Base-by-base conservation (phyloP, 208 protist species). In the Crithidia brevicula region DNA sequence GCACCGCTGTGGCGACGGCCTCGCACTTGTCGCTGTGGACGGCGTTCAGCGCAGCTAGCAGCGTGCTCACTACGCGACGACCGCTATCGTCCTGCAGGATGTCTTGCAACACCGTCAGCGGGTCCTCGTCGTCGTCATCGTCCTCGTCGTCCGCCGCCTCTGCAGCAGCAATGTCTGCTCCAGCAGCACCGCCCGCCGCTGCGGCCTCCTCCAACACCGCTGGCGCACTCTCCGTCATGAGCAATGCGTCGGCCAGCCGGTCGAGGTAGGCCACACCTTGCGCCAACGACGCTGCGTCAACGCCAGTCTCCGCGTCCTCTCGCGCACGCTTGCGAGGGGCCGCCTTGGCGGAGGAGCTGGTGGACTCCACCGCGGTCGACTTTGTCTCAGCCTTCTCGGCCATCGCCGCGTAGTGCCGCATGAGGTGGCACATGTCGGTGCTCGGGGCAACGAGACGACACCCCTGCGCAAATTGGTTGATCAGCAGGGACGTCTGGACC, bases 21-120 rank as follows among this genome's bases (percentile, higher is more conserved):
- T 53, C 67, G 53, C 77, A 81, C 58, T 78, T 78, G 51, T 51
- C 61, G 25, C 54, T 77, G 30, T 69, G 60, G 20, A 77, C 74
- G 7, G 69, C 66, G 31, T 43, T 67, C 59, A 94, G 67, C 16
- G 86, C 74, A 9, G 67, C 63, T 40, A 96, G 79, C 25, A 96
- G 76, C n/a, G 87, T 84, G 40, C 79, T 79, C 33, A 88, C 81
- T 10, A 92, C 88, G 43, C 91, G 91, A 9, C 82, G 74, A 27
- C 91, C 91, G 58, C 79, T 83, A 47, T 96, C 88, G 74, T 87
- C 77, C 67, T 91, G 79, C 59, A 94, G 62, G 25, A 93, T 88
- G 64, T 89, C 88, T 58, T 89, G 76, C 40, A 96, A 62, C 50
- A 94, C 67, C 36, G 86, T 94, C 42, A 82, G 27, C 9, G 75